Percentiles rank a stretch among this genome's conserved stretches.
Conservation (phyloP, 2,329 filamentous ascomycete species). For the Aspergillus caelatus region DNA sequence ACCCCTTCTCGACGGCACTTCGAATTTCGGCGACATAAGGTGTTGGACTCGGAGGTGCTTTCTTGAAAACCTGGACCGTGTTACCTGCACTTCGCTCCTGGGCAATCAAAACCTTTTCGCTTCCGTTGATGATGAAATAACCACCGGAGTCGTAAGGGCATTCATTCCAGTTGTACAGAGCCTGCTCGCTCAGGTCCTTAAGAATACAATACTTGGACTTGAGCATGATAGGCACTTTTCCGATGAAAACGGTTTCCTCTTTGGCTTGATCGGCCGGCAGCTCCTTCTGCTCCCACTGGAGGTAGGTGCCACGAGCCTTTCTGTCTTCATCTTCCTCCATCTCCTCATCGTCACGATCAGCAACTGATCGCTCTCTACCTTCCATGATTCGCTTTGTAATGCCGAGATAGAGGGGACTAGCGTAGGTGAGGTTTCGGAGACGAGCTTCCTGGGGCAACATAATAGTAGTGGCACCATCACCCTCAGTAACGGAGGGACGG, state of each 20-base stretch:
- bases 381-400: conserved; percentile 84
- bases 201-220: conserved; percentile 95
- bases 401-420: conserved; percentile 85
- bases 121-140: conserved; percentile 99
- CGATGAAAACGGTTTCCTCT: conserved; percentile 81
- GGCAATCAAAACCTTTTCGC: conserved; percentile 96
- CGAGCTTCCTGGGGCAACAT: conserved; percentile 94
- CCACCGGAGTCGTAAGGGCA: conserved; percentile 98
- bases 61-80: conserved; percentile 99
- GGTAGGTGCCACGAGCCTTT: conserved; percentile 44
- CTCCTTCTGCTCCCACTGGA: conserved; percentile 53
- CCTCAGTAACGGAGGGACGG: conserved; percentile 87
- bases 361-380: conserved; percentile 74
- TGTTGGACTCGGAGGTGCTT: conserved; percentile 87
- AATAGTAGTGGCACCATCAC: conserved; percentile 82
- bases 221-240: conserved; percentile 96
- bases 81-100: conserved; percentile 97
- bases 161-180: conserved; percentile 89
- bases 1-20: conserved; percentile 95
- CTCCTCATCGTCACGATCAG: conserved; percentile 66
- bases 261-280: conserved; percentile 56
- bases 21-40: conserved; percentile 95
- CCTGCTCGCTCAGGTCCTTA: conserved; percentile 78
- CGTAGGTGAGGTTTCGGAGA: conserved; percentile 92
- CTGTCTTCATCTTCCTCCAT: conserved; percentile 57